These are phyloP conservation scores for Termitomyces sp. DNA, from an alignment of 768 basidiomycete species.

Conservation along the genomic window DNA sequence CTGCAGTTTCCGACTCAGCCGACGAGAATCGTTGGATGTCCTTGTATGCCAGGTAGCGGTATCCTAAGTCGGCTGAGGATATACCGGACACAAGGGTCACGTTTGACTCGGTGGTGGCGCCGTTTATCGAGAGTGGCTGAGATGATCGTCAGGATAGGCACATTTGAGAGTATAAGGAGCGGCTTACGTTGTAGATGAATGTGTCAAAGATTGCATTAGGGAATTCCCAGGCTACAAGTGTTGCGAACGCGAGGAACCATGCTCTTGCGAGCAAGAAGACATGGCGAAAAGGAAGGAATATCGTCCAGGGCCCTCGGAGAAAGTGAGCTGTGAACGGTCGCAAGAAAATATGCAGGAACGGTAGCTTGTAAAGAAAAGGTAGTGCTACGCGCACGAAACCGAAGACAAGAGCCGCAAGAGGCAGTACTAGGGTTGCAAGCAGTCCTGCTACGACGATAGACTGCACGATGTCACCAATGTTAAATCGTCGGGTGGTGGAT, in stretches of 20 bases:
- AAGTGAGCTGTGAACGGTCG: constrained; percentile 63
- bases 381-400: constrained; percentile 38
- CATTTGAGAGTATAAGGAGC: background rate
- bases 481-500: constrained; percentile 12
- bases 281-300: constrained; percentile 43
- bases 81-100: constrained; percentile 59
- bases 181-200: constrained; percentile 48
- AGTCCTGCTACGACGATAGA: constrained; percentile 32
- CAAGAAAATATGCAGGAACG: constrained; percentile 43
- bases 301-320: constrained; percentile 47
- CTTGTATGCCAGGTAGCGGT: constrained; percentile 60
- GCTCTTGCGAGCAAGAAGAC: constrained; percentile 38
- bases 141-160: background rate
- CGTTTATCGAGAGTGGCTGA: constrained; percentile 43
- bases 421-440: constrained; percentile 32
- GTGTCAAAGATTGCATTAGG: constrained; percentile 55
- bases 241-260: constrained; percentile 46
- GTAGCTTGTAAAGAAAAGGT: constrained; percentile 50
- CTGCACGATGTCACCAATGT: constrained; percentile 16
- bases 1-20: constrained; percentile 33
- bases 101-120: constrained; percentile 43
- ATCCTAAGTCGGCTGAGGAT: constrained; percentile 43
- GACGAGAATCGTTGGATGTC: constrained; percentile 51
- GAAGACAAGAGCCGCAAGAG: constrained; percentile 38
- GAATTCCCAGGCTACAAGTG: constrained; percentile 57